Percentiles rank a stretch among this genome's conserved stretches.
phyloP scores from a whole-genome alignment of 169 alveolate genomes.

The Perkinsus olseni region DNA sequence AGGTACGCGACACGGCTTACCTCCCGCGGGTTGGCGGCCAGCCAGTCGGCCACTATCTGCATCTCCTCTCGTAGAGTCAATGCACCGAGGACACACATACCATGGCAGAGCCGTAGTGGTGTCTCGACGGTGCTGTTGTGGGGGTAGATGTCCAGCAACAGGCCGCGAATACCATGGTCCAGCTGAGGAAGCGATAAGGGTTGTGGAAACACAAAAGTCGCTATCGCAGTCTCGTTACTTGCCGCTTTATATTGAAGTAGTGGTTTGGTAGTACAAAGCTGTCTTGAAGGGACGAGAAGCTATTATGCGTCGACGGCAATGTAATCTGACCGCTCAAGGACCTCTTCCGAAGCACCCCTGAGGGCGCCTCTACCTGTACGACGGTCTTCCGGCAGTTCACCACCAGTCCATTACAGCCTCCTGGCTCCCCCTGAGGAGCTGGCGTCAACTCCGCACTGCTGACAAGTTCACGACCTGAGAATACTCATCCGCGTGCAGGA shows the following conservation, averaged over 20 bases:
- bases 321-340: neutral
- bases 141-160: neutral
- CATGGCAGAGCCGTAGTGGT: neutral
- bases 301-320: neutral
- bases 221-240: neutral
- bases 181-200: neutral
- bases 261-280: neutral
- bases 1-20: neutral
- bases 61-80: neutral
- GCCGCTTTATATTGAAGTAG: neutral
- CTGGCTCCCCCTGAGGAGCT: neutral
- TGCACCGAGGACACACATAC: neutral
- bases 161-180: neutral
- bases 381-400: neutral
- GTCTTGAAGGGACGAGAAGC: neutral
- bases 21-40: neutral
- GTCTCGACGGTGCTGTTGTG: neutral
- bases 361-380: neutral
- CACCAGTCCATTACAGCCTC: neutral
- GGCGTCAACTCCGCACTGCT: neutral
- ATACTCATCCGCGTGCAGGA: neutral
- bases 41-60: neutral
- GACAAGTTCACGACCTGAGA: neutral
- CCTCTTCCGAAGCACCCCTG: neutral
- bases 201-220: neutral